phyloP scores from a whole-genome alignment of 805 yeast genomes.

The Starmera quercuum region DNA sequence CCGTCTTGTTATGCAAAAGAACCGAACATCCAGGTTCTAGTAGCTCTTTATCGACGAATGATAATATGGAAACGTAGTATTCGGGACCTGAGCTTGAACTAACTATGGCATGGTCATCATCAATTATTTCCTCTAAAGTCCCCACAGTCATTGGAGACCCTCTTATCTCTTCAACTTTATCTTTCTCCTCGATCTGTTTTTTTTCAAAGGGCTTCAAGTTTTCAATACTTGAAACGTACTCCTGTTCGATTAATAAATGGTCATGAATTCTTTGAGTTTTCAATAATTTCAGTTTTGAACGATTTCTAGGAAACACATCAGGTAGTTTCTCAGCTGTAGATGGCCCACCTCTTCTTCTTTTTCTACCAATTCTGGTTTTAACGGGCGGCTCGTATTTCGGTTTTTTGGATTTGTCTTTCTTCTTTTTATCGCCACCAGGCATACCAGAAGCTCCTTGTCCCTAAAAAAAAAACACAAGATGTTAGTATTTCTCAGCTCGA shows the following conservation, averaged over 20 bases:
- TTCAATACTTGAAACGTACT: constrained; percentile 91
- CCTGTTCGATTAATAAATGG: constrained; percentile 90
- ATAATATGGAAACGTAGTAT: constrained; percentile 90
- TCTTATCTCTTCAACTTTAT: constrained; percentile 89
- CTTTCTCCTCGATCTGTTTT: constrained; percentile 92
- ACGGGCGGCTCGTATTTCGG: constrained; percentile 99
- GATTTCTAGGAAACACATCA: constrained; percentile 80
- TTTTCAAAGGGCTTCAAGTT: constrained; percentile 93
- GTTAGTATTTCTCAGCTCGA: not conserved
- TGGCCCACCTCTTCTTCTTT: constrained; percentile 86
- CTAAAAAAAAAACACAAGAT: constrained; percentile 19
- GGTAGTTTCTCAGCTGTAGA: constrained; percentile 83
- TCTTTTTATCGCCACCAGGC: constrained; percentile 40
- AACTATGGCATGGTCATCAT: constrained; percentile 98
- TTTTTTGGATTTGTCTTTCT: constrained; percentile 70
- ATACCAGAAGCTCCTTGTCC: constrained; percentile 52
- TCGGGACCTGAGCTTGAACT: constrained; percentile 95
- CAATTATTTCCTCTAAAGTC: constrained; percentile 92
- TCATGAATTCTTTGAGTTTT: constrained; percentile 96
- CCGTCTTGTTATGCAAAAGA: constrained; percentile 89
- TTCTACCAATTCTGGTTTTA: constrained; percentile 86
- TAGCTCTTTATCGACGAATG: constrained; percentile 94
- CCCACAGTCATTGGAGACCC: constrained; percentile 97
- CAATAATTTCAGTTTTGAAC: constrained; percentile 85
- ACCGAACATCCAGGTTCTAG: constrained; percentile 97